Evolutionary conservation across 352 stramenopile species (phyloP).

Genomic region (Lagenidium sp.): DNA sequence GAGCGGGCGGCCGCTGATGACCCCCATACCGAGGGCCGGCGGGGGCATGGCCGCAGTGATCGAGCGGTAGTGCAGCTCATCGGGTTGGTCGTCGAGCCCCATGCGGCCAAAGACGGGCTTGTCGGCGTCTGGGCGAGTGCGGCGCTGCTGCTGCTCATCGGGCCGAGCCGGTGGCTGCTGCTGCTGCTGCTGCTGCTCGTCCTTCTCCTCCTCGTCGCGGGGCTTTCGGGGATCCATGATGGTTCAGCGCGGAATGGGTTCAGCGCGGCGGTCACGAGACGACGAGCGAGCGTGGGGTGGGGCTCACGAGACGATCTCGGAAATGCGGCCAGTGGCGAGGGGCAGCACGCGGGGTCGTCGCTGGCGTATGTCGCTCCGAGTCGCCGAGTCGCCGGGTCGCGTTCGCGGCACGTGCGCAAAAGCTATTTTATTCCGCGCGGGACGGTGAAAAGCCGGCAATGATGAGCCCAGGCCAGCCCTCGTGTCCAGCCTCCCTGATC

Average conservation of each 20-base stretch:
- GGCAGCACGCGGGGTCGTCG: background rate
- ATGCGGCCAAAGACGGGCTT: constrained; percentile 27
- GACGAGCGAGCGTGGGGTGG: background rate
- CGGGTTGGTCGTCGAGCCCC: constrained; percentile 31
- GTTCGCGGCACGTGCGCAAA: background rate
- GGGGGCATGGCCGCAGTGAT: constrained; percentile 33
- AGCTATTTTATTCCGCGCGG: no score
- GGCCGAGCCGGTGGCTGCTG: constrained; percentile 3
- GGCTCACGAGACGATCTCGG: background rate
- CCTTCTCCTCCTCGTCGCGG: constrained; percentile 13
- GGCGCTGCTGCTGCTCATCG: constrained; percentile 1
- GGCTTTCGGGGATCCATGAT: constrained; percentile 15
- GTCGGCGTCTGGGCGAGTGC: constrained; percentile 1
- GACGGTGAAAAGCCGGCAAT: background rate
- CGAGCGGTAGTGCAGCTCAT: constrained; percentile 43
- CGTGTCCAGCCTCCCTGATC: background rate
- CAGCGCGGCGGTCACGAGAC: background rate
- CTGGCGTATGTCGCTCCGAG: background rate
- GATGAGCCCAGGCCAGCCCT: no score
- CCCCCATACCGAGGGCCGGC: constrained; percentile 32
- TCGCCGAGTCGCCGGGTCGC: background rate
- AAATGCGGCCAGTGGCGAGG: background rate
- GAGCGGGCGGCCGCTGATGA: constrained; percentile 11
- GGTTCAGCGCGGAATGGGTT: background rate
- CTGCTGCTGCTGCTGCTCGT: constrained; percentile 13